These are phyloP conservation scores for Tephrocybe sp. DNA, from an alignment of 768 basidiomycete species.

Conservation along the genomic window DNA sequence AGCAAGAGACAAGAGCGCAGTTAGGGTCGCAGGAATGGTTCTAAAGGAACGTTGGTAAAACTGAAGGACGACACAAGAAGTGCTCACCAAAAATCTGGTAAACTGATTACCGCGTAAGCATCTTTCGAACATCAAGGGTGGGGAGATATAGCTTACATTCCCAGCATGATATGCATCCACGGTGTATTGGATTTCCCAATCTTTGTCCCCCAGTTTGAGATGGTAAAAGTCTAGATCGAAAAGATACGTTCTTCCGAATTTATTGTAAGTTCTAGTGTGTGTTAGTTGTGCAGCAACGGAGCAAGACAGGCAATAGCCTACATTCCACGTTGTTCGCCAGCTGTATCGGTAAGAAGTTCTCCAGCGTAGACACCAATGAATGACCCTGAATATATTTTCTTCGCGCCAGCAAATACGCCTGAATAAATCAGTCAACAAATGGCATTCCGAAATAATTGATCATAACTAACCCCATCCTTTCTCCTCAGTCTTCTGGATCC, in stretches of 20 bases:
- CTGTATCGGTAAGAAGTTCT: constrained; percentile 71
- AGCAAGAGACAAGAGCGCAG: constrained; percentile 65
- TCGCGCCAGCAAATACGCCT: constrained; percentile 73
- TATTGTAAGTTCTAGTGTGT: constrained; percentile 63
- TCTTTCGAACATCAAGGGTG: neutral
- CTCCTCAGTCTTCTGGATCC: constrained; percentile 65
- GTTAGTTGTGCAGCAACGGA: neutral
- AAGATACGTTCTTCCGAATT: constrained; percentile 74
- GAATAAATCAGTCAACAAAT: constrained; percentile 2
- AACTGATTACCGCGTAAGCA: constrained; percentile 50
- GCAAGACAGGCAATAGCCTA: constrained; percentile 32
- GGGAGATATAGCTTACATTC: constrained; percentile 53
- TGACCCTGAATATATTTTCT: constrained; percentile 64
- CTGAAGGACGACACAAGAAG: no score
- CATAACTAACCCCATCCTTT: constrained; percentile 82
- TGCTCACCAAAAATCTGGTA: constrained; percentile 55
- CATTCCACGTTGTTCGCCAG: constrained; percentile 67
- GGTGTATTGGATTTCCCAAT: constrained; percentile 47
- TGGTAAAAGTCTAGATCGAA: constrained; percentile 83
- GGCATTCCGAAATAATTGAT: neutral
- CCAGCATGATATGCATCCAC: constrained; percentile 90
- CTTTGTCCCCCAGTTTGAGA: constrained; percentile 38
- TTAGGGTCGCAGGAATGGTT: constrained; percentile 95
- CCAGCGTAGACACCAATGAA: constrained; percentile 88
- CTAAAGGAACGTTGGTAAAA: no score